Evolutionary conservation across 331 rosid genomes (phyloP).

Genomic region (Pyracantha coccinea): DNA sequence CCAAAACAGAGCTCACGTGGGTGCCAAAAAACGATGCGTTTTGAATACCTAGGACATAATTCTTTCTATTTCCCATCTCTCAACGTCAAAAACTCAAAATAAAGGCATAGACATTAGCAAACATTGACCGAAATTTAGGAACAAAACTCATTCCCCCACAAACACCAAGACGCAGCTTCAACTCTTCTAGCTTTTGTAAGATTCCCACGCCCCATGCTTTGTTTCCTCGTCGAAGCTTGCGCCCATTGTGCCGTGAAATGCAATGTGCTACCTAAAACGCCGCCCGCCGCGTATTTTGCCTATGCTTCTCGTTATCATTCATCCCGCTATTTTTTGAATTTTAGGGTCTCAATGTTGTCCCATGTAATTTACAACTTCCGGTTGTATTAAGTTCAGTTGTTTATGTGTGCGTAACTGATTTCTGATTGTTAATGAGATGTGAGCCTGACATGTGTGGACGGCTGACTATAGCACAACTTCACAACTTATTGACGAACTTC

Average conservation of each 20-base stretch:
- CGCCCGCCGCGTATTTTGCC: slow-evolving; percentile 6
- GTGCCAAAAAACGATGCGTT: neutral
- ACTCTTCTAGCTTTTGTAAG: slow-evolving; percentile 14
- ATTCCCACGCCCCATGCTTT: slow-evolving; percentile 9
- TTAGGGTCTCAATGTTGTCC: neutral
- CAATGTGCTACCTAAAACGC: slow-evolving; percentile 13
- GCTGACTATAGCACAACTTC: neutral
- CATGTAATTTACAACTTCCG: neutral
- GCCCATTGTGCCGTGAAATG: slow-evolving; percentile 32
- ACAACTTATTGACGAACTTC: neutral
- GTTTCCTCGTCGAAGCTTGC: slow-evolving; percentile 12
- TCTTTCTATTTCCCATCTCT: slow-evolving; percentile 14
- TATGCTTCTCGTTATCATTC: slow-evolving; percentile 1
- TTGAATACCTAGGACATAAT: neutral
- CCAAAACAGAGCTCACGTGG: slow-evolving; percentile 14
- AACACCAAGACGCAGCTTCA: slow-evolving; percentile 13
- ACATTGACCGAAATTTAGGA: slow-evolving; percentile 16
- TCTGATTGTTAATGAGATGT: neutral
- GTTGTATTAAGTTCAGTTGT: neutral
- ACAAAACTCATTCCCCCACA: slow-evolving; percentile 1
- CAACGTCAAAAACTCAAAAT: slow-evolving; percentile 10
- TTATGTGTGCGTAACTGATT: neutral
- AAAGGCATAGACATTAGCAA: slow-evolving; percentile 7
- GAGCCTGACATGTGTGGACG: too few relatives aligned
- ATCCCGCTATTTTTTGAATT: neutral